A percentile compares a stretch with the other conserved stretches of the same genome.
phyloP scores from a whole-genome alignment of 2,329 filamentous ascomycete genomes.

The Fusarium brevicatenulatum region DNA sequence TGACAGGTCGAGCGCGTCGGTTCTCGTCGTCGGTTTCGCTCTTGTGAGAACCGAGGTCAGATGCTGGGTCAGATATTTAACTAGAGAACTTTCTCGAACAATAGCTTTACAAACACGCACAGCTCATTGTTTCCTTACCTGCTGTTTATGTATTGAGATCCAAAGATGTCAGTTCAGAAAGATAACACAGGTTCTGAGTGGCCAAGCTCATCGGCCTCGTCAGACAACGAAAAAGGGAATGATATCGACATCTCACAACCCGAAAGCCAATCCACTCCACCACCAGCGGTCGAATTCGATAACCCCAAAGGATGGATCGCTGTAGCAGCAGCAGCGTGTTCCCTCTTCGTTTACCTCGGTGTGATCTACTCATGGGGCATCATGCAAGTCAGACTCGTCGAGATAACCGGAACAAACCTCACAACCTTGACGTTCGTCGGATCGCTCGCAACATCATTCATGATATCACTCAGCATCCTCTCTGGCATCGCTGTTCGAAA shows the following conservation, averaged over 20 bases:
- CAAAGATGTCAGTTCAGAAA: background rate
- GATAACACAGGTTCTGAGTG: background rate
- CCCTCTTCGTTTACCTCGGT: constrained; percentile 45
- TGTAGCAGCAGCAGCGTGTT: constrained; percentile 34
- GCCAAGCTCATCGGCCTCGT: background rate
- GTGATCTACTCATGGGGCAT: constrained; percentile 49
- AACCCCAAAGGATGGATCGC: constrained; percentile 30
- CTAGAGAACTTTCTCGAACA: background rate
- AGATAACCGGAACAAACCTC: constrained; percentile 36
- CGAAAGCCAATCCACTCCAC: fast-evolving
- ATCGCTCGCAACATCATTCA: constrained; percentile 42
- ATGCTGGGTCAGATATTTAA: constrained; percentile 4
- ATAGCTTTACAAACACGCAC: background rate
- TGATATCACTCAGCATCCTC: constrained; percentile 42
- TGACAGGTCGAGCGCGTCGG: background rate
- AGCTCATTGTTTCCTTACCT: fast-evolving
- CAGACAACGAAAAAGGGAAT: constrained; percentile 27
- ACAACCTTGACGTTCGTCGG: constrained; percentile 46
- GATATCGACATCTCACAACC: constrained; percentile 4
- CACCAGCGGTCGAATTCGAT: constrained; percentile 16
- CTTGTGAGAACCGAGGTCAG: background rate
- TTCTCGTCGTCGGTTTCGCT: background rate
- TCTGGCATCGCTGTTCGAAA: constrained; percentile 30
- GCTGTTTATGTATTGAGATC: fast-evolving
- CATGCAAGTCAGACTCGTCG: constrained; percentile 44